phyloP scores from a whole-genome alignment of 2,329 filamentous ascomycete species.

The Fusarium sp. region DNA sequence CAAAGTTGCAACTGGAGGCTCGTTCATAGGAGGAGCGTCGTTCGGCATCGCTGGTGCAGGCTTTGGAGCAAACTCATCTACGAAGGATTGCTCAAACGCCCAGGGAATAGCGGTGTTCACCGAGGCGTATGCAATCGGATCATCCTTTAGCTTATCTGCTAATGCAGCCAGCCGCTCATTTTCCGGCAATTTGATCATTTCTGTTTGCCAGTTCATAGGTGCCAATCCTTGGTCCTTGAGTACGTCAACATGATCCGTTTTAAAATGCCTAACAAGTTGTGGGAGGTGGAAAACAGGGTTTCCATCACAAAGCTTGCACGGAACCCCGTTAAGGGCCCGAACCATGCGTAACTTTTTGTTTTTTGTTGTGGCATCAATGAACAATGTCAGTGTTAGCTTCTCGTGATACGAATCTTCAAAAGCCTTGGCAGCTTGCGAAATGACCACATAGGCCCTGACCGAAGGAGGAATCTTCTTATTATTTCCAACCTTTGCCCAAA shows the following conservation, averaged over 20 bases:
- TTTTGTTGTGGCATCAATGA: slow-evolving; percentile 70
- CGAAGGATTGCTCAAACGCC: slow-evolving; percentile 46
- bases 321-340: slow-evolving; percentile 65
- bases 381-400: slow-evolving; percentile 68
- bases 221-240: slow-evolving; percentile 33
- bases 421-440: slow-evolving; percentile 71
- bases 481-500: slow-evolving; percentile 72
- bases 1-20: background rate
- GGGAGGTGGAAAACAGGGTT: slow-evolving; percentile 65
- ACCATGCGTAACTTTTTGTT: slow-evolving; percentile 69
- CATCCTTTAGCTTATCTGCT: slow-evolving; percentile 46
- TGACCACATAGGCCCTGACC: slow-evolving; percentile 72
- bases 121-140: slow-evolving; percentile 53
- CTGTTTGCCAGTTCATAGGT: slow-evolving; percentile 59
- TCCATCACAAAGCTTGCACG: slow-evolving; percentile 67
- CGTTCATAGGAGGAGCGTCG: background rate
- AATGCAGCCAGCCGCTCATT: slow-evolving; percentile 51
- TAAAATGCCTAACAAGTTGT: slow-evolving; percentile 71
- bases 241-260: slow-evolving; percentile 57
- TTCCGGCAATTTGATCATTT: slow-evolving; percentile 62
- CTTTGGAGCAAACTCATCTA: slow-evolving; percentile 12
- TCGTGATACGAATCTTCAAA: slow-evolving; percentile 71
- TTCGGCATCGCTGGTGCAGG: background rate
- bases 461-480: slow-evolving; percentile 72
- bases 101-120: slow-evolving; percentile 57